Evolutionary conservation across 306 rosid genomes (phyloP).

Genomic region (Gillenia trifoliata): DNA sequence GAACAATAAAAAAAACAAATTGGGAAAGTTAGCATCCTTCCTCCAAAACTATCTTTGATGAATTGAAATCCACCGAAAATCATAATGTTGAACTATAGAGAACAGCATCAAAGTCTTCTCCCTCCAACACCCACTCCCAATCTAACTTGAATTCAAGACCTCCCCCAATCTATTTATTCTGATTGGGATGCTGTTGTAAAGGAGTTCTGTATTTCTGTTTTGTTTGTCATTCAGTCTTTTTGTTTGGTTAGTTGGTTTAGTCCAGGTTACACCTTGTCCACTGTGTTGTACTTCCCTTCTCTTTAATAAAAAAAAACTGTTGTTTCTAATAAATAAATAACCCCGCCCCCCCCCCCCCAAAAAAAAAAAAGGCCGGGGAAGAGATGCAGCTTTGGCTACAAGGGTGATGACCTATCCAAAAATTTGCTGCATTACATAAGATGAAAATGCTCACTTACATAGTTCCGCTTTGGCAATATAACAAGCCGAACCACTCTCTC

Average conservation of each 20-base stretch:
- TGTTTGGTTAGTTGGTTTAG: too few relatives aligned
- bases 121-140: not conserved
- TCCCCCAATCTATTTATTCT: not conserved
- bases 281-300: too few relatives aligned
- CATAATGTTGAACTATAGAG: not conserved
- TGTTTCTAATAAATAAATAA: too few relatives aligned
- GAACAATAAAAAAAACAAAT: conserved; percentile 8
- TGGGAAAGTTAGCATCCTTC: not conserved
- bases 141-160: not conserved
- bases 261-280: too few relatives aligned
- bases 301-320: too few relatives aligned
- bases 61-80: not conserved
- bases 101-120: too few relatives aligned
- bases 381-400: conserved; percentile 4
- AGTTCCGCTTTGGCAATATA: conserved; percentile 81
- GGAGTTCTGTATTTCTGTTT: too few relatives aligned
- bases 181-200: too few relatives aligned
- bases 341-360: too few relatives aligned
- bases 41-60: not conserved
- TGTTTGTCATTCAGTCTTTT: too few relatives aligned
- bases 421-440: not conserved
- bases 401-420: not conserved
- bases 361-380: too few relatives aligned
- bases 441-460: conserved; percentile 50
- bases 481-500: conserved; percentile 85